A percentile compares a stretch with the other conserved stretches of the same genome.
These are phyloP conservation scores for Neocucurbitaria cava DNA, from an alignment of 2,329 filamentous ascomycete species.

Conservation along the genomic window DNA sequence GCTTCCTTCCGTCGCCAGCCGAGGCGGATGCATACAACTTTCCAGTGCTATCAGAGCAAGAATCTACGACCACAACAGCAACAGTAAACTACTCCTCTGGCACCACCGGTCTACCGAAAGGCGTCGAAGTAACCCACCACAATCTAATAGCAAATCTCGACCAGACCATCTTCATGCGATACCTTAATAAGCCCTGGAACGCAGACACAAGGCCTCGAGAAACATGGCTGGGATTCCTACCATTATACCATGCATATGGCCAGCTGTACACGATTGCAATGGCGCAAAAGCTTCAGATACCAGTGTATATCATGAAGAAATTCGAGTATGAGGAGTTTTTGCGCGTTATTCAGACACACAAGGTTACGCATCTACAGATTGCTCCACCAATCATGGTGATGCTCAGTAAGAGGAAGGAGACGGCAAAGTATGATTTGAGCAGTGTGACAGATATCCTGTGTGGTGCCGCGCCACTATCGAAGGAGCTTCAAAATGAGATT, in stretches of 20 bases:
- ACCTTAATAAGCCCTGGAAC: constrained; percentile 50
- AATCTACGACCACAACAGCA: constrained; percentile 42
- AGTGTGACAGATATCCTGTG: constrained; percentile 51
- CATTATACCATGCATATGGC: constrained; percentile 57
- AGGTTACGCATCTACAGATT: constrained; percentile 50
- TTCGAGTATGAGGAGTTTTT: constrained; percentile 52
- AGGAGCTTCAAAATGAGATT: constrained; percentile 52
- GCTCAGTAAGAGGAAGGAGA: constrained; percentile 53
- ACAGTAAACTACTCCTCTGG: constrained; percentile 62
- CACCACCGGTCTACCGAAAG: constrained; percentile 61
- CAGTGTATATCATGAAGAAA: constrained; percentile 51
- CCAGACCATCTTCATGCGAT: constrained; percentile 58
- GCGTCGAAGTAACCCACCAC: constrained; percentile 58
- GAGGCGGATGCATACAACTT: constrained; percentile 39
- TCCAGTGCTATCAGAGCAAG: constrained; percentile 31
- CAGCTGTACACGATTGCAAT: constrained; percentile 51
- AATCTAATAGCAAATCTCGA: constrained; percentile 60
- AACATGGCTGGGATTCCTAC: constrained; percentile 57
- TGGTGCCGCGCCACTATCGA: constrained; percentile 52
- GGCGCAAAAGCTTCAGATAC: constrained; percentile 56
- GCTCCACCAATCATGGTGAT: constrained; percentile 55
- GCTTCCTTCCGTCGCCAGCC: constrained; percentile 31
- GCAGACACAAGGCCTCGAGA: constrained; percentile 53
- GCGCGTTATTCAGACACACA: constrained; percentile 46
- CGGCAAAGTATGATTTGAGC: constrained; percentile 49